Percentiles rank a stretch among this genome's conserved stretches.
Conservation (phyloP, 495 filamentous ascomycete genomes). For the Xylaria nigripes region DNA sequence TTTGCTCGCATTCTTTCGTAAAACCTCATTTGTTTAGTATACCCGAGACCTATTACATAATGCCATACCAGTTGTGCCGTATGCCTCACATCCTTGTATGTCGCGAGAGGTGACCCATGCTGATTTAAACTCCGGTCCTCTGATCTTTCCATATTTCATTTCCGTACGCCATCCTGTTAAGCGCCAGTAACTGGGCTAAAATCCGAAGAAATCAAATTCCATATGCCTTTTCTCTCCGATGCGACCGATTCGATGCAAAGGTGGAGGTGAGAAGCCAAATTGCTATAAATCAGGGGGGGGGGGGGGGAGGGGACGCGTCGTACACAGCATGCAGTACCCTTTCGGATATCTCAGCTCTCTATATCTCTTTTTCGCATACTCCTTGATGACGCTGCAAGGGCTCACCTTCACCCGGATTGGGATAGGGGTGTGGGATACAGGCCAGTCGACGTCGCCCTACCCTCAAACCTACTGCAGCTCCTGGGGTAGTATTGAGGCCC, state of each 20-base stretch:
- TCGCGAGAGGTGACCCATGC: slow-evolving; percentile 13
- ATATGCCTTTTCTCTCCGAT: slow-evolving; percentile 24
- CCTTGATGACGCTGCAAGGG: not conserved
- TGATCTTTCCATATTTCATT: slow-evolving; percentile 13
- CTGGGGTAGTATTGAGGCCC: slow-evolving; percentile 28
- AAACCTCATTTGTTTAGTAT: slow-evolving; percentile 27
- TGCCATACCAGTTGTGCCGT: slow-evolving; percentile 9
- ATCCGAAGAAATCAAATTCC: slow-evolving; percentile 17
- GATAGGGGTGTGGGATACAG: slow-evolving; percentile 37
- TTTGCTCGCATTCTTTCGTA: slow-evolving; percentile 22
- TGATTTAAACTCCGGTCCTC: slow-evolving; percentile 10
- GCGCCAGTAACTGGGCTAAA: slow-evolving; percentile 10
- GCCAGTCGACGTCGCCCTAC: slow-evolving; percentile 35
- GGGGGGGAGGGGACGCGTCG: not conserved
- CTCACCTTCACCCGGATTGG: slow-evolving; percentile 20
- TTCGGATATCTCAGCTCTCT: slow-evolving; percentile 2
- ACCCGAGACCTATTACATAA: slow-evolving; percentile 18
- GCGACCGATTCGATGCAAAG: slow-evolving; percentile 16
- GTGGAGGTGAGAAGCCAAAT: slow-evolving; percentile 7
- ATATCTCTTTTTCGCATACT: slow-evolving; percentile 1
- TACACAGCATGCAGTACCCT: slow-evolving; percentile 9
- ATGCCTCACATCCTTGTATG: slow-evolving; percentile 9
- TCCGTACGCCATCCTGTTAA: slow-evolving; percentile 20
- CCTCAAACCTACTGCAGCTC: slow-evolving; percentile 37
- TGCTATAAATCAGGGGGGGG: slow-evolving; percentile 7